These are phyloP conservation scores for Podaxis sp. DNA, from an alignment of 768 basidiomycete species.

Conservation along the genomic window DNA sequence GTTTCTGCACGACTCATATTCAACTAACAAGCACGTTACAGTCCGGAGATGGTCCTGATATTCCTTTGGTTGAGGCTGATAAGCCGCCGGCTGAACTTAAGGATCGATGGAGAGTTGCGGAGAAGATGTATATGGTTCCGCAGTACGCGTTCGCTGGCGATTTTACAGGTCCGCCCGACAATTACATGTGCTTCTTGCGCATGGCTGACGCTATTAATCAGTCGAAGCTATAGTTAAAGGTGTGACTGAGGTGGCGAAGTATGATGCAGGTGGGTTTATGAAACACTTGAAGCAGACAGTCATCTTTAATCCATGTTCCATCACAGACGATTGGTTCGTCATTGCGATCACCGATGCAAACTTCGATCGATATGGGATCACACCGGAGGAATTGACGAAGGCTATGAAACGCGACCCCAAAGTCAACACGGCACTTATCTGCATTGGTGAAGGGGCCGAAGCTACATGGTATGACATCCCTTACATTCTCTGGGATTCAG, in stretches of 20 bases:
- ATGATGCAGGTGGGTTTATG: conserved; percentile 48
- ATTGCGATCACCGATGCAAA: conserved; percentile 73
- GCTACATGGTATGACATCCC: conserved; percentile 49
- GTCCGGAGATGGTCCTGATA: conserved; percentile 65
- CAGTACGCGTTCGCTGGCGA: conserved; percentile 73
- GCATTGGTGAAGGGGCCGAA: conserved; percentile 70
- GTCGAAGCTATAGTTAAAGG: conserved; percentile 68
- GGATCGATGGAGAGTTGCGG: conserved; percentile 64
- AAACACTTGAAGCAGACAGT: not conserved
- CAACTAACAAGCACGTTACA: conserved; percentile 21
- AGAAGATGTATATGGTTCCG: conserved; percentile 69
- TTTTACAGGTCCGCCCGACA: conserved; percentile 46
- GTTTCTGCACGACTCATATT: not conserved
- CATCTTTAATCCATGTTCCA: not conserved
- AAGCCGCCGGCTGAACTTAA: conserved; percentile 52
- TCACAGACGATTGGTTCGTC: conserved; percentile 67
- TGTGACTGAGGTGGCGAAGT: conserved; percentile 58
- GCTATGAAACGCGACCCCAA: conserved; percentile 62
- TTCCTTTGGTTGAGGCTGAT: conserved; percentile 49
- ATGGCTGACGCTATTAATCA: conserved; percentile 22
- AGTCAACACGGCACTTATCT: conserved; percentile 66
- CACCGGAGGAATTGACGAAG: conserved; percentile 53
- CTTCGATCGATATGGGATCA: conserved; percentile 62
- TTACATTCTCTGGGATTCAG: not conserved
- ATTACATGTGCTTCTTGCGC: not conserved